These are phyloP conservation scores for Cucurbita maxima DNA, from an alignment of 306 rosid genomes.

Conservation along the genomic window DNA sequence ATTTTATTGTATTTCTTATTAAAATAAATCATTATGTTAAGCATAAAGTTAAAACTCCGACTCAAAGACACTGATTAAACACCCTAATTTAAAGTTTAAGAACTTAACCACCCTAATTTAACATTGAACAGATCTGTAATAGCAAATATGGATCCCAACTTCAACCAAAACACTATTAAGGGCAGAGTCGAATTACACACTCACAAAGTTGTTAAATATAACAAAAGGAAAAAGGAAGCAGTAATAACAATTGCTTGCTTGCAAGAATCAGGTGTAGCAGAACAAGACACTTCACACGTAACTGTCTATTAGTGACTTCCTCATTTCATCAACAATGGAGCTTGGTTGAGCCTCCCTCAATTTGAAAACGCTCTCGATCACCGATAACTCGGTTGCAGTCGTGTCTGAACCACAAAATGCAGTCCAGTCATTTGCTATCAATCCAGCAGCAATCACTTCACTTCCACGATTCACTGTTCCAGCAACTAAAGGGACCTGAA, in stretches of 20 bases:
- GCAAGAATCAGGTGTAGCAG: not conserved
- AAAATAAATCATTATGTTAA: no score
- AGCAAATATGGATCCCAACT: not conserved
- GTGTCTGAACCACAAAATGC: conserved; percentile 93
- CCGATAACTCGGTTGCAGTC: conserved; percentile 85
- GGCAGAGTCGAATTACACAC: not conserved
- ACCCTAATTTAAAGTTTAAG: no score
- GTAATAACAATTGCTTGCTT: not conserved
- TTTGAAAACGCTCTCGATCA: conserved; percentile 80
- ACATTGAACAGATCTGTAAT: not conserved
- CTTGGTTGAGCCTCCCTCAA: conserved; percentile 76
- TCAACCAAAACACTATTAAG: not conserved
- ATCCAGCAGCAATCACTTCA: conserved; percentile 76
- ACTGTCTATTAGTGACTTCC: conserved; percentile 72
- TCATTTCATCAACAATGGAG: conserved; percentile 76
- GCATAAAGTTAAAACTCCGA: no score
- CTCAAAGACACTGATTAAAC: no score
- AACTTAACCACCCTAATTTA: no score
- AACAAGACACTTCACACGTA: conserved; percentile 26
- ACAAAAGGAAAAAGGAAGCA: not conserved
- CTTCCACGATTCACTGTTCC: conserved; percentile 88
- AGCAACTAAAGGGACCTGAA: conserved; percentile 88
- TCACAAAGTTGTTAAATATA: not conserved
- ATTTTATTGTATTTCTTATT: no score
- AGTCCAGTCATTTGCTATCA: conserved; percentile 86